Conservation (phyloP, 1,284 basidiomycete species). For the Sporisorium sorghi region DNA sequence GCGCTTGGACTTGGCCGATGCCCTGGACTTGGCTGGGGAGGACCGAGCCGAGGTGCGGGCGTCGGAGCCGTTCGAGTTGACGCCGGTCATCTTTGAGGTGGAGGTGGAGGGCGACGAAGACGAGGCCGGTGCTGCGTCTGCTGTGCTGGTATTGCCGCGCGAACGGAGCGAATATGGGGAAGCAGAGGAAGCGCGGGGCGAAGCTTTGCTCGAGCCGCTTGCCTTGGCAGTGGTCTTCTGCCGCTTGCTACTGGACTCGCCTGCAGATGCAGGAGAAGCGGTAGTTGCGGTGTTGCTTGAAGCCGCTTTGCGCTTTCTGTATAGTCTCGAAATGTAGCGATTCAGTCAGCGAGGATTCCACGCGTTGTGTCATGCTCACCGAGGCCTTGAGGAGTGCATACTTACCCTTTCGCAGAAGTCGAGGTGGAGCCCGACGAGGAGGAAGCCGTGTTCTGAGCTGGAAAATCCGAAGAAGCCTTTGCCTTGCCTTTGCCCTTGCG, state of each 20-base stretch:
- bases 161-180: constrained; percentile 41
- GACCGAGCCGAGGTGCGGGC: constrained; percentile 21
- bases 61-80: constrained; percentile 23
- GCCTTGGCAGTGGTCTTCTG: constrained; percentile 27
- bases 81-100: constrained; percentile 25
- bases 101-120: too few relatives aligned
- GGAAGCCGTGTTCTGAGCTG: background rate
- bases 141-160: constrained; percentile 16
- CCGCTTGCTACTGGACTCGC: constrained; percentile 32
- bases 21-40: constrained; percentile 19
- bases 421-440: constrained; percentile 10
- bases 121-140: constrained; percentile 2
- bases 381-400: background rate
- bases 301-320: constrained; percentile 36
- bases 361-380: background rate
- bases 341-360: background rate
- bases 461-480: background rate
- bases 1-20: constrained; percentile 26
- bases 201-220: constrained; percentile 2
- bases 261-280: constrained; percentile 12
- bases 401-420: constrained; percentile 32
- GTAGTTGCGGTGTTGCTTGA: constrained; percentile 9
- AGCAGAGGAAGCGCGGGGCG: constrained; percentile 14
- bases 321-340: background rate
- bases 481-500: constrained; percentile 29